Evolutionary conservation across 495 filamentous ascomycete genomes (phyloP).

Genomic region (Xylaria intraflava): DNA sequence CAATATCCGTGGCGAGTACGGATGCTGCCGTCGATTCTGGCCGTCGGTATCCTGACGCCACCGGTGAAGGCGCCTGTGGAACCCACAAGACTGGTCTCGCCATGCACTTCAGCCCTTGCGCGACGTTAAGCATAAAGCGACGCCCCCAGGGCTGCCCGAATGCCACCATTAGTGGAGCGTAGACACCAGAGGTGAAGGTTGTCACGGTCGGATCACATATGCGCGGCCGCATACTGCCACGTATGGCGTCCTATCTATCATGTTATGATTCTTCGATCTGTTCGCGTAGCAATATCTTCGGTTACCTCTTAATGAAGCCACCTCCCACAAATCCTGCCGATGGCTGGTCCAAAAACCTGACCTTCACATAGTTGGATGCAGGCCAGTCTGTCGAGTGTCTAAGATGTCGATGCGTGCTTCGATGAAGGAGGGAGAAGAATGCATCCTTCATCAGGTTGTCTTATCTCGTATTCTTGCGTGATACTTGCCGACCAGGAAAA

Average conservation of each 20-base stretch:
- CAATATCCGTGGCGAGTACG: background rate
- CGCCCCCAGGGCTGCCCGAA: constrained; percentile 4
- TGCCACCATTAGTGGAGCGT: background rate
- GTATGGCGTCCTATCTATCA: constrained; percentile 1
- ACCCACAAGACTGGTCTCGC: background rate
- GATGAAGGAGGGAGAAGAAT: background rate
- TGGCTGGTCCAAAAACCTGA: background rate
- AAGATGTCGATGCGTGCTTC: background rate
- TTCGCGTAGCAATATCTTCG: background rate
- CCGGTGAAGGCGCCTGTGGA: background rate
- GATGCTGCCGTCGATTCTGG: background rate
- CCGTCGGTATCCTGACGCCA: background rate
- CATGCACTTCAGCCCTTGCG: constrained; percentile 7
- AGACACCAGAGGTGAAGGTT: background rate
- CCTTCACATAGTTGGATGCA: background rate
- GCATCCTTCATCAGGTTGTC: background rate
- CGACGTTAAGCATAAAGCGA: constrained; percentile 2
- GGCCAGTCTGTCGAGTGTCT: background rate
- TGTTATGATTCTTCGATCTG: background rate
- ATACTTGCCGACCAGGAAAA: background rate
- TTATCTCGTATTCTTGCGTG: background rate
- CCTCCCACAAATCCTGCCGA: background rate
- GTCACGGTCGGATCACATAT: background rate
- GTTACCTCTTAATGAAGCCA: background rate
- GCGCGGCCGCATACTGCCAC: constrained; percentile 1